Evolutionary conservation across 306 rosid species (phyloP).

Genomic region (Begonia loranthoides): DNA sequence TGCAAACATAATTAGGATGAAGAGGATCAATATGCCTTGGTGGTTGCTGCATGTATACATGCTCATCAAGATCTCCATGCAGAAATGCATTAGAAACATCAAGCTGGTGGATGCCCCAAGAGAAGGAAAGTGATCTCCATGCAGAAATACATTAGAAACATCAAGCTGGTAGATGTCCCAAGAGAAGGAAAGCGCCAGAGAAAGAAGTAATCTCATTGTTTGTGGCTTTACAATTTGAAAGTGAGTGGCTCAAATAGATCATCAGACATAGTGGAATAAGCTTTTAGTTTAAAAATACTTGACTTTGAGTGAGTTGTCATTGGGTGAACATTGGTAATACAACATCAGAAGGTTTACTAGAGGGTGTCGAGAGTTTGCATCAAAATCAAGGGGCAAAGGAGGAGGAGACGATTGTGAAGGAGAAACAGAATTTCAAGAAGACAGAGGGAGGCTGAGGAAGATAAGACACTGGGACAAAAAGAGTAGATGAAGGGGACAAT

Average conservation of each 20-base stretch:
- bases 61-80: not conserved
- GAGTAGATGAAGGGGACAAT: not conserved
- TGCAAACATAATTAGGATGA: not conserved
- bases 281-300: not conserved
- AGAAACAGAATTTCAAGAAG: too few species aligned
- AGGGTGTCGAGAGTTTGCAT: not conserved
- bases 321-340: not conserved
- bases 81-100: not conserved
- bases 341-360: too few species aligned
- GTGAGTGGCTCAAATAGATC: not conserved
- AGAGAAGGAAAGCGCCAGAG: not conserved
- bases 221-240: not conserved
- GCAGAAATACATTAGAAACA: not conserved
- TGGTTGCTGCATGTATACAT: not conserved
- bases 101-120: not conserved
- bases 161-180: not conserved
- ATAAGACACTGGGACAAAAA: not conserved
- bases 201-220: not conserved
- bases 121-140: not conserved
- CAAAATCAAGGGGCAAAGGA: too few species aligned
- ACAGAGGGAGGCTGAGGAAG: not conserved
- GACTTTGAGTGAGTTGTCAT: not conserved
- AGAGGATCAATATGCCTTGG: not conserved
- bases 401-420: too few species aligned
- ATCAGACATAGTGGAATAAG: not conserved